phyloP scores from a whole-genome alignment of 768 basidiomycete species.

The Lentinula guzmanii region DNA sequence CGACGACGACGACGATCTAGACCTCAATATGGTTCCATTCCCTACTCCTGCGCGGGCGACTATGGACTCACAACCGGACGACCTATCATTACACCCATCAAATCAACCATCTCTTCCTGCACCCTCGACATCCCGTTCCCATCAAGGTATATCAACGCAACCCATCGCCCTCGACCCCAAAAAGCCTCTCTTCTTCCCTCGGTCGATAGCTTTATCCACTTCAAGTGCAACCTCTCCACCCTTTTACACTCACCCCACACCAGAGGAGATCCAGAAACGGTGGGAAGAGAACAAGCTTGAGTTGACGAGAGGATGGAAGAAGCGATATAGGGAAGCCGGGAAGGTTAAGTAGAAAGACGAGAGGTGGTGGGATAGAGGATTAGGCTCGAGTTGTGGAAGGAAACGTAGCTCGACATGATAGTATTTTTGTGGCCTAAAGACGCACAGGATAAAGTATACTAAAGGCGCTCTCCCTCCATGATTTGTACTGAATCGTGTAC shows the following conservation, averaged over 20 bases:
- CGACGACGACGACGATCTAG: slow-evolving; percentile 58
- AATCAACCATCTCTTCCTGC: neutral
- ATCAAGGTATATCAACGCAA: slow-evolving; percentile 20
- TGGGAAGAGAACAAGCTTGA: slow-evolving; percentile 71
- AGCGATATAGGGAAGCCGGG: slow-evolving; percentile 66
- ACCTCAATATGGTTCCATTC: slow-evolving; percentile 12
- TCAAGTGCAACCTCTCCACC: neutral
- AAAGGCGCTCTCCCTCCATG: too few species aligned
- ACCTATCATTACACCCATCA: slow-evolving; percentile 7
- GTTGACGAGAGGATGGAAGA: slow-evolving; percentile 75
- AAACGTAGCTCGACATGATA: neutral
- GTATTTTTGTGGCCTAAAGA: too few species aligned
- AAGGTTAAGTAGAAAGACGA: slow-evolving; percentile 55
- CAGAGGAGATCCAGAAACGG: slow-evolving; percentile 54
- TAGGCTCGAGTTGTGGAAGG: slow-evolving; percentile 11
- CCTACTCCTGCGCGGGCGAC: slow-evolving; percentile 13
- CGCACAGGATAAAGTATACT: too few species aligned
- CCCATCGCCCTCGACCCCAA: slow-evolving; percentile 42
- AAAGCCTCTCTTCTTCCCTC: slow-evolving; percentile 61
- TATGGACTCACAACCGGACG: slow-evolving; percentile 1
- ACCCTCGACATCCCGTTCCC: neutral
- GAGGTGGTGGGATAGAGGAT: slow-evolving; percentile 35
- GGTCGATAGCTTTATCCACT: slow-evolving; percentile 14
- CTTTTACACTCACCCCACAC: slow-evolving; percentile 27
- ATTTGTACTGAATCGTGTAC: too few species aligned